Evolutionary conservation across 768 basidiomycete species (phyloP).

Genomic region (Kwoniella europaea): DNA sequence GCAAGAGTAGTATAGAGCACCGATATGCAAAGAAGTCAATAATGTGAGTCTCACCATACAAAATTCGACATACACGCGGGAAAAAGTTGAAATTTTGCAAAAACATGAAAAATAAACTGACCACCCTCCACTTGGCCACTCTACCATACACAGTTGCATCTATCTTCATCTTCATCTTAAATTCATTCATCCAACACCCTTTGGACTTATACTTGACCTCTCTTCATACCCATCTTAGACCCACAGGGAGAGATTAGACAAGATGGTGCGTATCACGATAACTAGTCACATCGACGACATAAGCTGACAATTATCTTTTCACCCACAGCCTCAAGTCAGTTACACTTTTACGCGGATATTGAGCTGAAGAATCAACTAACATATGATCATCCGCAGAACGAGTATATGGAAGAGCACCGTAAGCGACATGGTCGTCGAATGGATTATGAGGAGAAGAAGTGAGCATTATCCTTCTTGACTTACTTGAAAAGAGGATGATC

Average conservation of each 20-base stretch:
- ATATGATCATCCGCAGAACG: constrained; percentile 69
- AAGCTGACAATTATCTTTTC: constrained; percentile 19
- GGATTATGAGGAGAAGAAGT: constrained; percentile 96
- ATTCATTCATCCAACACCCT: background rate
- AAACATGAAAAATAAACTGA: background rate
- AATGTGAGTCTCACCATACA: background rate
- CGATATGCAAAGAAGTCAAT: background rate
- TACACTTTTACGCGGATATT: background rate
- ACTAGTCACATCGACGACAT: background rate
- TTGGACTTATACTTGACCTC: background rate
- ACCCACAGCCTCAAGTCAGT: constrained; percentile 44
- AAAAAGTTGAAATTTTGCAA: constrained; percentile 10
- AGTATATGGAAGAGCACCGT: constrained; percentile 99
- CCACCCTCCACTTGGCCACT: constrained; percentile 6
- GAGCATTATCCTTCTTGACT: constrained; percentile 56
- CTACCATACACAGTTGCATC: background rate
- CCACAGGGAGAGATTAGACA: constrained; percentile 16
- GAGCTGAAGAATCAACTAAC: constrained; percentile 1
- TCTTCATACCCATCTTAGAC: background rate
- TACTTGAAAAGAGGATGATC: no score
- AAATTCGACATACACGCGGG: constrained; percentile 8
- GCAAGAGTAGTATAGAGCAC: background rate
- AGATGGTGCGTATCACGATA: constrained; percentile 33
- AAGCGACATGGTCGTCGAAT: constrained; percentile 93
- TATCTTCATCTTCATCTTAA: background rate